Evolutionary conservation across 2,329 filamentous ascomycete species (phyloP).

Genomic region (Onygena corvina): DNA sequence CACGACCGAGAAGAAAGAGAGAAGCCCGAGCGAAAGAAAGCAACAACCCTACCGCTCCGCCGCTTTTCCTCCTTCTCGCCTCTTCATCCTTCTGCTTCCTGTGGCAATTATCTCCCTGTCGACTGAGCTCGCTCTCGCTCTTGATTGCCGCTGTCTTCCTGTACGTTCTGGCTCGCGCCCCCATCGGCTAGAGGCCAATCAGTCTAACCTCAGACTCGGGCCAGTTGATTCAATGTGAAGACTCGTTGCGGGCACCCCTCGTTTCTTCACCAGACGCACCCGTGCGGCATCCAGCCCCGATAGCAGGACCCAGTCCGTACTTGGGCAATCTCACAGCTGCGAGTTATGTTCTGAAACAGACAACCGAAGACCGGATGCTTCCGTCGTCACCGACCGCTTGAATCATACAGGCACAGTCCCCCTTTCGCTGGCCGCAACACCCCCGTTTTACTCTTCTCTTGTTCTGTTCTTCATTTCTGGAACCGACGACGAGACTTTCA

Average conservation of each 20-base stretch:
- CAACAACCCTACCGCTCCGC: not conserved
- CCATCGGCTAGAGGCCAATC: not conserved
- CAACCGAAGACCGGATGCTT: not conserved
- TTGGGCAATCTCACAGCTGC: not conserved
- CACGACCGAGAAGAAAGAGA: slow-evolving; percentile 3
- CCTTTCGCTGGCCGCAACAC: not conserved
- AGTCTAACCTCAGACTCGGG: no score
- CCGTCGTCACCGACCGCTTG: not conserved
- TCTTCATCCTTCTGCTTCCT: not conserved
- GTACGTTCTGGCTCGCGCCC: not conserved
- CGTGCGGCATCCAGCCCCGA: not conserved
- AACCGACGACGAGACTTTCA: not conserved
- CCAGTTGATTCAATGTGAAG: slow-evolving; percentile 1
- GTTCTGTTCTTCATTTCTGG: not conserved
- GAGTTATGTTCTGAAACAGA: not conserved
- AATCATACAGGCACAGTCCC: not conserved
- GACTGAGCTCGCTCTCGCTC: not conserved
- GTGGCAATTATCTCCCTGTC: not conserved
- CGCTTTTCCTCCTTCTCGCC: slow-evolving; percentile 1
- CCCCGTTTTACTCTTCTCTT: slow-evolving; percentile 1
- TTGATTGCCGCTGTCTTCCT: not conserved
- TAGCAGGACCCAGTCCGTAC: not conserved
- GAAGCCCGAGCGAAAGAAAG: no score
- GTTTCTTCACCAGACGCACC: not conserved
- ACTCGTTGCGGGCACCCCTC: not conserved